Percentiles rank a stretch among this genome's conserved stretches.
phyloP scores from a whole-genome alignment of 352 stramenopile genomes.

The Phytophthora tentaculata region DNA sequence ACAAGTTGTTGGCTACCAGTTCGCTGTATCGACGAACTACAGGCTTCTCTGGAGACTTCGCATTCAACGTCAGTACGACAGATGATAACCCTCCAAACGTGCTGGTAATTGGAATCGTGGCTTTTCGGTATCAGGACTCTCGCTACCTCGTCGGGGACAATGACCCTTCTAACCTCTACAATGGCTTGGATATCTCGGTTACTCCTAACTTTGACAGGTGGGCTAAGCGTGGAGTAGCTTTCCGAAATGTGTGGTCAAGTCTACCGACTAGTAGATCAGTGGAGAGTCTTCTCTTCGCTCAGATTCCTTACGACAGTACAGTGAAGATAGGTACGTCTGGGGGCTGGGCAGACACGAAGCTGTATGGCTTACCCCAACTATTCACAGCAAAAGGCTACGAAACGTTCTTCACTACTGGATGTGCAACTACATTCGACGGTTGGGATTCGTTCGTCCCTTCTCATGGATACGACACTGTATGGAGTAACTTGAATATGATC shows the following conservation, averaged over 20 bases:
- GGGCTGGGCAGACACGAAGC: neutral
- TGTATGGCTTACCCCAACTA: neutral
- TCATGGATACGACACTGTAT: constrained; percentile 52
- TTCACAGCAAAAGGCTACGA: constrained; percentile 1
- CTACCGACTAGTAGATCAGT: neutral
- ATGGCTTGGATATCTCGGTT: neutral
- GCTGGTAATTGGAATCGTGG: neutral
- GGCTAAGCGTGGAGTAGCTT: neutral
- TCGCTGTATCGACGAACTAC: neutral
- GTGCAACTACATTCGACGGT: constrained; percentile 38
- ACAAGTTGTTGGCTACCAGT: neutral
- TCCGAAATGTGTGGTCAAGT: neutral
- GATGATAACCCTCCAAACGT: constrained; percentile 1
- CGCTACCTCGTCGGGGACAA: constrained; percentile 1
- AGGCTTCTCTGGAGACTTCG: neutral
- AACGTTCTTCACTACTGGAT: constrained; percentile 1
- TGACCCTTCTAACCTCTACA: neutral
- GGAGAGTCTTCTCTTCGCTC: neutral
- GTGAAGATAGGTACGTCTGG: neutral
- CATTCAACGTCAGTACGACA: neutral
- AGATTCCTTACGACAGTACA: neutral
- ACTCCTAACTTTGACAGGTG: constrained; percentile 2
- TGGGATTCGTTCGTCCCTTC: constrained; percentile 46
- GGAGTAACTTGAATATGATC: constrained; percentile 41
- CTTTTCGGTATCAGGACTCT: neutral